These are phyloP conservation scores for Galerina marginata DNA, from an alignment of 768 basidiomycete species.

Conservation along the genomic window DNA sequence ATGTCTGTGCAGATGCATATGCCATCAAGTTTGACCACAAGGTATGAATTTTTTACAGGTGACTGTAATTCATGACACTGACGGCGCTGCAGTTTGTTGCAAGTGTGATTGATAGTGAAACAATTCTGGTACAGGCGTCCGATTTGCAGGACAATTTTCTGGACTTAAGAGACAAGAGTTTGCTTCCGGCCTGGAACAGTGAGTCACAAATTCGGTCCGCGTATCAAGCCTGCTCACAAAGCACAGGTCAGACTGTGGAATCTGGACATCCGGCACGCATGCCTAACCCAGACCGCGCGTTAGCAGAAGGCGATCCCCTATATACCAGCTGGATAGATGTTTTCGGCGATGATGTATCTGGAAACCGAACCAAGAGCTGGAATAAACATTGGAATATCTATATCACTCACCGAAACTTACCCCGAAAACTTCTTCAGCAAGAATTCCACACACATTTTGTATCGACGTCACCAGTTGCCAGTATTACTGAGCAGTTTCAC, in stretches of 20 bases:
- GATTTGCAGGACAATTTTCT: constrained; percentile 25
- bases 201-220: neutral
- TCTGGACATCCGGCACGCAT: constrained; percentile 21
- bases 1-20: constrained; percentile 26
- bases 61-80: too few relatives aligned
- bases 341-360: constrained; percentile 49
- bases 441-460: too few relatives aligned
- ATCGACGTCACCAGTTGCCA: too few relatives aligned
- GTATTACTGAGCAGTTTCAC: too few relatives aligned
- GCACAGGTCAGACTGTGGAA: constrained; percentile 28
- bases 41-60: constrained; percentile 10
- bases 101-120: constrained; percentile 11
- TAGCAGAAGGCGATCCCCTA: constrained; percentile 36
- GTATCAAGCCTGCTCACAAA: constrained; percentile 3
- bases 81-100: constrained; percentile 11
- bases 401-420: too few relatives aligned
- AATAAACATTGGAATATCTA: too few relatives aligned
- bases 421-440: too few relatives aligned
- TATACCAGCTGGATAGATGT: constrained; percentile 38
- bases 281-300: constrained; percentile 37
- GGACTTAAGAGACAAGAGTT: constrained; percentile 18
- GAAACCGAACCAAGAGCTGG: constrained; percentile 29
- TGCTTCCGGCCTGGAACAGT: constrained; percentile 28
- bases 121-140: constrained; percentile 16
- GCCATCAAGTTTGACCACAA: constrained; percentile 17